Conservation (phyloP, 768 basidiomycete species). For the Cyathus striatus region DNA sequence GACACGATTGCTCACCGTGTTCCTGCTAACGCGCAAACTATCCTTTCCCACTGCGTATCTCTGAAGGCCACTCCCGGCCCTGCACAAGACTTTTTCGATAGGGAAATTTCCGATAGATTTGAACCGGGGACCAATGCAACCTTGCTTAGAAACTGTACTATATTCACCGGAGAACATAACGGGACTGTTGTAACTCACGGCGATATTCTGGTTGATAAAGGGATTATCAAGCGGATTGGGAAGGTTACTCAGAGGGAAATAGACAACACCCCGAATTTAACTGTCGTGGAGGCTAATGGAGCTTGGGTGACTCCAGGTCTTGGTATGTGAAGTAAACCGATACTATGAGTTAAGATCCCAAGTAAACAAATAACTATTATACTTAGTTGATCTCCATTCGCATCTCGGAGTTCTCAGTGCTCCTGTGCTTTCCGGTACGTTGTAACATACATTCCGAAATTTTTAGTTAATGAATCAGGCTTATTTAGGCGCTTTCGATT, state of each 20-base stretch:
- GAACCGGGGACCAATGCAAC: conserved; percentile 62
- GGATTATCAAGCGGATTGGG: conserved; percentile 56
- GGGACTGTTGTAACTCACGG: conserved; percentile 51
- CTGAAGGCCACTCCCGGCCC: conserved; percentile 42
- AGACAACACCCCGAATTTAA: conserved; percentile 37
- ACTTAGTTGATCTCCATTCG: conserved; percentile 67
- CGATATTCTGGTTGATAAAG: conserved; percentile 65
- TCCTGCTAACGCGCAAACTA: conserved; percentile 20
- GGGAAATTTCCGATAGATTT: conserved; percentile 58
- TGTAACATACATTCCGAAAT: conserved; percentile 1
- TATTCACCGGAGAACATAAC: conserved; percentile 58
- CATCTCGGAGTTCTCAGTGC: conserved; percentile 71
- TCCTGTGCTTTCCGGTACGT: conserved; percentile 46
- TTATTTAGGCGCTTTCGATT: conserved; percentile 28
- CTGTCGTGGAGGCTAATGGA: conserved; percentile 54
- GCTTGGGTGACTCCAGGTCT: conserved; percentile 67
- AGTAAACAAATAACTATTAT: too few species aligned
- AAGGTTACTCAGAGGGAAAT: conserved; percentile 35
- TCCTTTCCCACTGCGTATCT: conserved; percentile 46
- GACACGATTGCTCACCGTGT: conserved; percentile 6
- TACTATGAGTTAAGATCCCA: too few species aligned
- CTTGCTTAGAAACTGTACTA: conserved; percentile 66
- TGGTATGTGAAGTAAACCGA: conserved; percentile 42
- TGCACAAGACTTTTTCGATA: conserved; percentile 27
- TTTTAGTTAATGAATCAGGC: neutral